phyloP scores from a whole-genome alignment of 495 filamentous ascomycete genomes.

The Lineolata rhizophorae region DNA sequence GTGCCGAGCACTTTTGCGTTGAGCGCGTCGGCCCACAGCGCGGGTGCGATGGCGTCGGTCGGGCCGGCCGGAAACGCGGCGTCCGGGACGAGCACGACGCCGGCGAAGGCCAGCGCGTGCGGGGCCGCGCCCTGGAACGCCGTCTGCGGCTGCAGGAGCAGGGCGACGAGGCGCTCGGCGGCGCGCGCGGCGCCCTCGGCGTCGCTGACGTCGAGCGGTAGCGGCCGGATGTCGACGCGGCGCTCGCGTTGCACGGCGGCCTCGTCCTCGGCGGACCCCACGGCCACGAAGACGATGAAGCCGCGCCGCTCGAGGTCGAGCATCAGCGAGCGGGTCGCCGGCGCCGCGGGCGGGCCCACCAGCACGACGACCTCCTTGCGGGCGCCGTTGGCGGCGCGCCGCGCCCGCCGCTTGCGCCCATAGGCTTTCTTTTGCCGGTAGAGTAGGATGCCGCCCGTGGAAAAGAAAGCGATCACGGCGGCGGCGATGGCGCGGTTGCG shows the following conservation, averaged over 20 bases:
- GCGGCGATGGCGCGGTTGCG: conserved; percentile 48
- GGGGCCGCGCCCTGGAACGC: conserved; percentile 49
- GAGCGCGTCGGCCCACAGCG: conserved; percentile 66
- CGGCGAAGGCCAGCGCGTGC: conserved; percentile 48
- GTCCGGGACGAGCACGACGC: conserved; percentile 56
- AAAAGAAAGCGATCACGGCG: conserved; percentile 41
- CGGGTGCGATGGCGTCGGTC: conserved; percentile 61
- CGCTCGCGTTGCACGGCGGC: conserved; percentile 46
- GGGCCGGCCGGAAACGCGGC: conserved; percentile 50
- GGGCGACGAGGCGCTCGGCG: conserved; percentile 39
- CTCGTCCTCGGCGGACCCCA: conserved; percentile 61
- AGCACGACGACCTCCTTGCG: conserved; percentile 78
- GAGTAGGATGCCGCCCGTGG: conserved; percentile 42
- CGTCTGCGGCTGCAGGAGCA: conserved; percentile 48
- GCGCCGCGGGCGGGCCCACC: conserved; percentile 60
- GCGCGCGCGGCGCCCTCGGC: conserved; percentile 22
- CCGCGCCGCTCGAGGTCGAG: conserved; percentile 75
- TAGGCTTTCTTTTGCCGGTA: conserved; percentile 36
- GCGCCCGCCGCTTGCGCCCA: conserved; percentile 49
- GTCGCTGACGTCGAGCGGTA: conserved; percentile 67
- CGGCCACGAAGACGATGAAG: conserved; percentile 82
- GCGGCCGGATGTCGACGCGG: conserved; percentile 54
- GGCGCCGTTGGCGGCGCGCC: conserved; percentile 59
- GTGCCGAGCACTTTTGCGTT: conserved; percentile 87
- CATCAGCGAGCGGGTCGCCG: conserved; percentile 57